A percentile compares a stretch with the other conserved stretches of the same genome.
phyloP scores from a whole-genome alignment of 2,329 filamentous ascomycete genomes.

The Fusarium sp. region DNA sequence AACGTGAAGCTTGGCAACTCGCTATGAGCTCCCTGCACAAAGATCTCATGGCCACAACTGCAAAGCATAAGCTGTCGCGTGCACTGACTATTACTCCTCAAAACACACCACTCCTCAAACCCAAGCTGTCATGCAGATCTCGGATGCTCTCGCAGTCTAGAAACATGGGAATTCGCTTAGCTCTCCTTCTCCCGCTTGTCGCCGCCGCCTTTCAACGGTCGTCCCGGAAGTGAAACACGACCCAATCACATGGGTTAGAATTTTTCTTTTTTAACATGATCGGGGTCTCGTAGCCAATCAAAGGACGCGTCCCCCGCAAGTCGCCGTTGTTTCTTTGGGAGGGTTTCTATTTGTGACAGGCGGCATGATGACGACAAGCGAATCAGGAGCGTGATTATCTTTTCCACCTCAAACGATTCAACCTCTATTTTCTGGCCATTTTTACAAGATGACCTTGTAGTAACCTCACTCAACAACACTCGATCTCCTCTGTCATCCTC shows the following conservation, averaged over 20 bases:
- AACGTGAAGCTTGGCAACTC: neutral
- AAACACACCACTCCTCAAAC: neutral
- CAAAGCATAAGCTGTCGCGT: constrained; percentile 1
- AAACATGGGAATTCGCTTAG: constrained; percentile 18
- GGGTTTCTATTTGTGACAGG: constrained; percentile 21
- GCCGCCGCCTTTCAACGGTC: constrained; percentile 8
- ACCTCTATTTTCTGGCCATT: neutral
- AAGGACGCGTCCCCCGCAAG: constrained; percentile 8
- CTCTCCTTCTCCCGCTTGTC: constrained; percentile 8
- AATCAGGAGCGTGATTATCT: neutral
- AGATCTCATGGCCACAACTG: neutral
- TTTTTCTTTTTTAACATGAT: constrained; percentile 14
- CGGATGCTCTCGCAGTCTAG: constrained; percentile 8
- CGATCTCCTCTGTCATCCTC: neutral
- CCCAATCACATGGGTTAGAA: constrained; percentile 26
- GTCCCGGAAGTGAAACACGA: neutral
- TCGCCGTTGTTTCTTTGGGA: constrained; percentile 18
- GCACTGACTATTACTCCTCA: neutral
- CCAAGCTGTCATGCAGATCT: constrained; percentile 27
- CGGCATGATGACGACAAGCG: constrained; percentile 22
- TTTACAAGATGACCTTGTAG: neutral
- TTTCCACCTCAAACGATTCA: neutral
- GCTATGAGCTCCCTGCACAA: neutral
- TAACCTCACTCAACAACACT: neutral
- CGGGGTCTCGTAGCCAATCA: constrained; percentile 10